Evolutionary conservation across 1,284 basidiomycete genomes (phyloP).

Genomic region (Ustilago loliicola): DNA sequence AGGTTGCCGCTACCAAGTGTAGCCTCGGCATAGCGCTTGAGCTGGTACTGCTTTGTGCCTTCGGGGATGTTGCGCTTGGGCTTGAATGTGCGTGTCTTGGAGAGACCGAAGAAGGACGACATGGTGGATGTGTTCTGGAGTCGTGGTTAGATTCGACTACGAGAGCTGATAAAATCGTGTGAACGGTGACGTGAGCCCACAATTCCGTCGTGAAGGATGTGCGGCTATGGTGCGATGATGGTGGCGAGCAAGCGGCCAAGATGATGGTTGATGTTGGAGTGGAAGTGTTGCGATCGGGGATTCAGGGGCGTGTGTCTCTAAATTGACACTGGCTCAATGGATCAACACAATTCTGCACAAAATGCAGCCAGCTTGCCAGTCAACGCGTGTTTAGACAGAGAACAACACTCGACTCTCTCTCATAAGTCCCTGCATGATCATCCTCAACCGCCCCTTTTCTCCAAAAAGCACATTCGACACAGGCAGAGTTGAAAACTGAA

Average conservation of each 20-base stretch:
- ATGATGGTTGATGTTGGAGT: conserved; percentile 4
- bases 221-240: background rate
- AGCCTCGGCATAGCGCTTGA: conserved; percentile 96
- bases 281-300: background rate
- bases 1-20: conserved; percentile 79
- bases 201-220: background rate
- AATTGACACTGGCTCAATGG: conserved; percentile 8
- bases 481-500: background rate
- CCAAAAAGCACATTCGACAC: background rate
- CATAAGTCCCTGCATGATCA: conserved; percentile 2
- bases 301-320: conserved; percentile 10
- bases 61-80: conserved; percentile 94
- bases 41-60: conserved; percentile 95
- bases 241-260: background rate
- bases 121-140: conserved; percentile 23
- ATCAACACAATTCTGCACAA: background rate
- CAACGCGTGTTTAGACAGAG: conserved; percentile 14
- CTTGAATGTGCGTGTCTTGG: conserved; percentile 93
- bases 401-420: conserved; percentile 6
- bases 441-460: background rate
- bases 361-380: conserved; percentile 1
- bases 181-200: background rate
- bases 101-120: conserved; percentile 65
- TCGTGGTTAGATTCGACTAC: background rate
- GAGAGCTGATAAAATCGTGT: too few relatives aligned